Percentiles rank a stretch among this genome's conserved stretches.
These are phyloP conservation scores for Flammula alnicola DNA, from an alignment of 1,284 basidiomycete species.

Conservation along the genomic window DNA sequence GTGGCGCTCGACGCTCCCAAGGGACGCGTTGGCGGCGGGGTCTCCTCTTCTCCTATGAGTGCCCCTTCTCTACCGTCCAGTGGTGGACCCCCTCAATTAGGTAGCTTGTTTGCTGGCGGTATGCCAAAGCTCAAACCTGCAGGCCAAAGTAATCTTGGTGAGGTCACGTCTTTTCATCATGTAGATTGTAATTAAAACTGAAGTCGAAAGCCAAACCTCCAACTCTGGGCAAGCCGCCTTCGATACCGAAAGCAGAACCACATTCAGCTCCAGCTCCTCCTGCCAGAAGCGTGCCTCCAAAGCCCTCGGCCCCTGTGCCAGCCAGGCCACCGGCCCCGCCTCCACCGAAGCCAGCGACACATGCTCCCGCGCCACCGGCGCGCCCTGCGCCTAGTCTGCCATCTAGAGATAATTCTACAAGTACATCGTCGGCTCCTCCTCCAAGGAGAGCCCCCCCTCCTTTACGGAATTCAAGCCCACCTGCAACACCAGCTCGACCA, in stretches of 20 bases:
- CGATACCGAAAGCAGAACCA: conserved; percentile 53
- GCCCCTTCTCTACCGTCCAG: conserved; percentile 33
- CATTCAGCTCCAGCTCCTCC: conserved; percentile 23
- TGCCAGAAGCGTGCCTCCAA: conserved; percentile 34
- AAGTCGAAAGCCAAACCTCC: conserved; percentile 57
- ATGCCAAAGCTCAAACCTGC: conserved; percentile 88
- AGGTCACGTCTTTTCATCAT: conserved; percentile 27
- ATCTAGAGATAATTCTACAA: conserved; percentile 19
- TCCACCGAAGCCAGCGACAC: conserved; percentile 26
- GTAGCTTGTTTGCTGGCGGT: conserved; percentile 86
- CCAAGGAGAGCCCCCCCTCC: conserved; percentile 45
- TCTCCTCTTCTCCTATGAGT: conserved; percentile 34
- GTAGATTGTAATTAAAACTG: background rate
- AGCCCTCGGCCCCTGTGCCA: conserved; percentile 34
- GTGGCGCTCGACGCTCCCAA: conserved; percentile 54
- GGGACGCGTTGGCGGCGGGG: conserved; percentile 43
- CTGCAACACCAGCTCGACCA: conserved; percentile 38
- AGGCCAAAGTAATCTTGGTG: conserved; percentile 62
- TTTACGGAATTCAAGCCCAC: conserved; percentile 37
- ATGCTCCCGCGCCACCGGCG: conserved; percentile 32
- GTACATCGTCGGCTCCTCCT: conserved; percentile 35
- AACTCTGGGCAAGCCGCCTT: conserved; percentile 68
- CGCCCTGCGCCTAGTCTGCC: conserved; percentile 38
- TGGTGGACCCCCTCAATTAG: conserved; percentile 78
- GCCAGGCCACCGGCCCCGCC: conserved; percentile 30